Conservation (phyloP, 1,139 yeast species). For the Debaryomycetaceae sp. region DNA sequence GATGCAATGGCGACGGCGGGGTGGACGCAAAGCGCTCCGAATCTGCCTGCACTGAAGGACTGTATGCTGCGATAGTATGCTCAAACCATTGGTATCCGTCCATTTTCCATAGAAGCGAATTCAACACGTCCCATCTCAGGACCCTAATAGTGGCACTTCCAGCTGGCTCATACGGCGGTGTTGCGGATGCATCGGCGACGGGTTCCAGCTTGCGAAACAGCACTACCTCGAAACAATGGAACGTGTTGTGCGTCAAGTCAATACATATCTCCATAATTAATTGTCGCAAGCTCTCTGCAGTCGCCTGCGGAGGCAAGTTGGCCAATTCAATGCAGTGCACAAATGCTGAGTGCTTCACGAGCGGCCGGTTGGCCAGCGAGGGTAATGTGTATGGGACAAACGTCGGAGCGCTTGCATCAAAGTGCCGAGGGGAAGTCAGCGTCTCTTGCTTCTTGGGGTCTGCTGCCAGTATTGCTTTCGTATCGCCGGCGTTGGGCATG, state of each 20-base stretch:
- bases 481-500: not conserved
- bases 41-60: too few relatives aligned
- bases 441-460: not conserved
- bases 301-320: slow-evolving; percentile 7
- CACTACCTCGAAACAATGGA: not conserved
- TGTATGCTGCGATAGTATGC: slow-evolving; percentile 10
- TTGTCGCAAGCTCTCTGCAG: slow-evolving; percentile 5
- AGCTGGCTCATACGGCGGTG: too few relatives aligned
- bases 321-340: slow-evolving; percentile 2
- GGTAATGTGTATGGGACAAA: not conserved
- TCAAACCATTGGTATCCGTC: slow-evolving; percentile 19
- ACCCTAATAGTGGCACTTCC: slow-evolving; percentile 8
- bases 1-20: too few relatives aligned
- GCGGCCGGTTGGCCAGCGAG: not conserved
- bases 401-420: not conserved
- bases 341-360: not conserved
- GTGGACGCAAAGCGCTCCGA: too few relatives aligned
- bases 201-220: not conserved
- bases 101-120: slow-evolving; percentile 10
- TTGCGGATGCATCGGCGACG: not conserved
- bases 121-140: slow-evolving; percentile 8
- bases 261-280: slow-evolving; percentile 4
- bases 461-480: not conserved
- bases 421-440: not conserved
- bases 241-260: slow-evolving; percentile 1